phyloP scores from a whole-genome alignment of 179 eudicot species.

The Vitellaria paradoxa region DNA sequence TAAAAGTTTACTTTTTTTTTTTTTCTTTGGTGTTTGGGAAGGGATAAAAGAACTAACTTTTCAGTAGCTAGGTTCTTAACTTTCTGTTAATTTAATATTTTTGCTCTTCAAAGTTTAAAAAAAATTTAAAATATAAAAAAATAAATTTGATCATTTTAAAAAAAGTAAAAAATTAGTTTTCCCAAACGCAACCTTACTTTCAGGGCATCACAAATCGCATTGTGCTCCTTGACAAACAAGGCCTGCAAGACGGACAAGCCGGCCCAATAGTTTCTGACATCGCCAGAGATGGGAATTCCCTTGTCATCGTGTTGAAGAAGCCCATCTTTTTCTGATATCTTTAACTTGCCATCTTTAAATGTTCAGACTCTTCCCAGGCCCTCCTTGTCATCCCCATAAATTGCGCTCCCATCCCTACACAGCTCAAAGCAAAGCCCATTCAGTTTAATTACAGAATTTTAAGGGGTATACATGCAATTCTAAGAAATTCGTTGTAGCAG shows the following conservation, averaged over 20 bases:
- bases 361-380: constrained; percentile 15
- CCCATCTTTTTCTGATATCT: constrained; percentile 10
- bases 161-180: too few relatives aligned
- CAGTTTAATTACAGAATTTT: not conserved
- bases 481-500: too few relatives aligned
- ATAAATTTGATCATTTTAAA: too few relatives aligned
- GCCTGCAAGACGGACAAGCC: constrained; percentile 21
- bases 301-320: constrained; percentile 19
- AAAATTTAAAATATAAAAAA: too few relatives aligned
- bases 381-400: constrained; percentile 16
- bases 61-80: too few relatives aligned
- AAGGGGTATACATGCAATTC: too few relatives aligned
- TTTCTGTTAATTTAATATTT: too few relatives aligned
- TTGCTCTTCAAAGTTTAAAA: too few relatives aligned
- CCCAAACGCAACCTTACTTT: too few relatives aligned
- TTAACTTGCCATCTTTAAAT: constrained; percentile 24
- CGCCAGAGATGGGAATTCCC: constrained; percentile 19
- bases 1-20: too few relatives aligned
- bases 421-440: not conserved
- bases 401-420: constrained; percentile 22
- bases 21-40: too few relatives aligned
- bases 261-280: constrained; percentile 20
- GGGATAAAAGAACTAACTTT: too few relatives aligned
- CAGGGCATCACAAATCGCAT: constrained; percentile 20
- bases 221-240: constrained; percentile 20